A percentile compares a stretch with the other conserved stretches of the same genome.
These are phyloP conservation scores for Kuraishia molischiana DNA, from an alignment of 805 yeast species.

Conservation along the genomic window DNA sequence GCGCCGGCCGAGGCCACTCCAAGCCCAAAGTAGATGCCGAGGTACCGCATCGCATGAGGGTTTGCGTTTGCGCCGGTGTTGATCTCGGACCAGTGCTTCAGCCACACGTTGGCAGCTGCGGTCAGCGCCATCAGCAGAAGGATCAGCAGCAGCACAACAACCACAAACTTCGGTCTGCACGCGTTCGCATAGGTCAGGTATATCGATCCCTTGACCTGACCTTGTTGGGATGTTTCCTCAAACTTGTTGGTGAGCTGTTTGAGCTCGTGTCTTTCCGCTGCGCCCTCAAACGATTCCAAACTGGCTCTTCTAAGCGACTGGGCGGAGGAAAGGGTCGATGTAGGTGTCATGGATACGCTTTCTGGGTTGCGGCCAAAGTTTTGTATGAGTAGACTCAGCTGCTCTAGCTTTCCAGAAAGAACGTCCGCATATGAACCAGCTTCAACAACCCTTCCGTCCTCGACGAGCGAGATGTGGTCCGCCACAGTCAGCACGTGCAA, in stretches of 20 bases:
- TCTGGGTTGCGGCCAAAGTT: conserved; percentile 62
- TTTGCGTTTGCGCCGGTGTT: conserved; percentile 62
- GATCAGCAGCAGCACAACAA: conserved; percentile 43
- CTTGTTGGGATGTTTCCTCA: conserved; percentile 77
- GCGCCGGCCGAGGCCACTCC: conserved; percentile 62
- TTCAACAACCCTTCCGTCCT: conserved; percentile 59
- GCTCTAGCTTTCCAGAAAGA: conserved; percentile 31
- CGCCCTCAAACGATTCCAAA: conserved; percentile 33
- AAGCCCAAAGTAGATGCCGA: conserved; percentile 64
- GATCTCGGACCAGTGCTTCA: conserved; percentile 94
- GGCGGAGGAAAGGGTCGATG: conserved; percentile 21
- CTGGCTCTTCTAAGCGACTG: conserved; percentile 55
- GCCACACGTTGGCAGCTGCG: conserved; percentile 79
- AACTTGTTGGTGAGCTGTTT: conserved; percentile 30
- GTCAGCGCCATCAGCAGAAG: conserved; percentile 48
- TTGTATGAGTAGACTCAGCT: conserved; percentile 40
- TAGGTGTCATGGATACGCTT: no score
- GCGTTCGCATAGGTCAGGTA: conserved; percentile 81
- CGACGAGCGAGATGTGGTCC: conserved; percentile 55
- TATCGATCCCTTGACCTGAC: conserved; percentile 84
- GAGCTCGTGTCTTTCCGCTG: conserved; percentile 21
- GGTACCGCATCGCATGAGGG: conserved; percentile 59
- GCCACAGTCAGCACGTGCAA: conserved; percentile 76
- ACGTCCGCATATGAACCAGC: conserved; percentile 53
- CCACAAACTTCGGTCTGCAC: conserved; percentile 63